phyloP scores from a whole-genome alignment of 805 yeast species.

The Yarrowia sp. region DNA sequence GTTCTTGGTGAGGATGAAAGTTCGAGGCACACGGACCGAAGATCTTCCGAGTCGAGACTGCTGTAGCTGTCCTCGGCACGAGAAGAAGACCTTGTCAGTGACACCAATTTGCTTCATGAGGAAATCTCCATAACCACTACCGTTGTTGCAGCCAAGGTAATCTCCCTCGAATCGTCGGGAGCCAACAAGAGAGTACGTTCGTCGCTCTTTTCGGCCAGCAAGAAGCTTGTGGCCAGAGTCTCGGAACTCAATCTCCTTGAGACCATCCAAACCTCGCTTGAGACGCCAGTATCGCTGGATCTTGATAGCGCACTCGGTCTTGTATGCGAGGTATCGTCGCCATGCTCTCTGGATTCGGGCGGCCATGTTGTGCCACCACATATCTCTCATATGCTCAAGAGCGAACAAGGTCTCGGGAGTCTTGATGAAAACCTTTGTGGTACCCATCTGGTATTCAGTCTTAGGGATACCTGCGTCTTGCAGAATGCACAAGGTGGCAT shows the following conservation, averaged over 20 bases:
- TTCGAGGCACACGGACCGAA: constrained; percentile 69
- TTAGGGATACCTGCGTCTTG: constrained; percentile 65
- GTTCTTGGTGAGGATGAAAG: constrained; percentile 63
- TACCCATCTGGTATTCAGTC: constrained; percentile 86
- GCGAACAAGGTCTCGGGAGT: constrained; percentile 97
- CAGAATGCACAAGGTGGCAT: constrained; percentile 53
- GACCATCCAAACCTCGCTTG: constrained; percentile 59
- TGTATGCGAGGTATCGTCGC: constrained; percentile 74
- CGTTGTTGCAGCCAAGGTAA: constrained; percentile 77
- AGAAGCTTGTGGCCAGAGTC: constrained; percentile 75
- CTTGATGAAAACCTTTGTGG: constrained; percentile 87
- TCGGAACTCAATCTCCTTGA: constrained; percentile 76
- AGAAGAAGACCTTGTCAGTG: constrained; percentile 64
- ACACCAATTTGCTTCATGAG: constrained; percentile 67
- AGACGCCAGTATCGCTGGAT: constrained; percentile 83
- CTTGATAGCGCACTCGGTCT: constrained; percentile 79
- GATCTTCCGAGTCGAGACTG: constrained; percentile 90
- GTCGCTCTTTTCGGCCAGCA: constrained; percentile 78
- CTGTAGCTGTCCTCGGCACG: constrained; percentile 75
- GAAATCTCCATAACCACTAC: constrained; percentile 72
- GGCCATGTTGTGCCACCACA: constrained; percentile 98
- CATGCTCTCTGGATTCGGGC: constrained; percentile 96
- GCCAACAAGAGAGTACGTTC: constrained; percentile 82
- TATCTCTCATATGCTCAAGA: constrained; percentile 91
- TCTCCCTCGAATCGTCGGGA: constrained; percentile 93